These are phyloP conservation scores for Nigrospora osmanthi DNA, from an alignment of 2,329 filamentous ascomycete species.

Conservation along the genomic window DNA sequence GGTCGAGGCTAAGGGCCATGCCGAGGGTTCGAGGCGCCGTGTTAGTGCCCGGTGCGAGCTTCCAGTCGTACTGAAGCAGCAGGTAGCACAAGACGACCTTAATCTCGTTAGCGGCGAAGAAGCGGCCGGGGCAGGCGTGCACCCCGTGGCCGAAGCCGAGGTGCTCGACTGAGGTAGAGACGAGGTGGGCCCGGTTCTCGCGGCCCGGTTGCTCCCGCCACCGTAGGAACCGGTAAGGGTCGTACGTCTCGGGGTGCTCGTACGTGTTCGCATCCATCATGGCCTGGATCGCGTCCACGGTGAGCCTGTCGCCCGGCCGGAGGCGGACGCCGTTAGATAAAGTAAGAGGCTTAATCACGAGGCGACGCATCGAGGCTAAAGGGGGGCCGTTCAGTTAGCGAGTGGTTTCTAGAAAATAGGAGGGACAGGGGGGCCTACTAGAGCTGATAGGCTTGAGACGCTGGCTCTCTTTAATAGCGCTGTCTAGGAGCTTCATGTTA, in stretches of 20 bases:
- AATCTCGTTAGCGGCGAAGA: conserved; percentile 37
- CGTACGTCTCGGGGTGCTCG: conserved; percentile 24
- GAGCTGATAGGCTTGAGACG: conserved; percentile 9
- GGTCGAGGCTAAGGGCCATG: background rate
- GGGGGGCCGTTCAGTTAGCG: conserved; percentile 31
- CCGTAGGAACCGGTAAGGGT: conserved; percentile 29
- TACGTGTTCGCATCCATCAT: conserved; percentile 27
- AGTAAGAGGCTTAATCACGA: conserved; percentile 39
- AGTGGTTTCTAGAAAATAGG: conserved; percentile 3
- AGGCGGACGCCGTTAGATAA: conserved; percentile 46
- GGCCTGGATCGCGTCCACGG: conserved; percentile 29
- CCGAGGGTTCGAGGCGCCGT: background rate
- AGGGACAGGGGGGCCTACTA: too few relatives aligned
- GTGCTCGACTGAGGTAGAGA: conserved; percentile 24
- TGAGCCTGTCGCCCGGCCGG: conserved; percentile 30
- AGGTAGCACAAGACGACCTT: conserved; percentile 34
- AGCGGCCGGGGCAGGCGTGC: conserved; percentile 32
- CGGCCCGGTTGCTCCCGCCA: conserved; percentile 10
- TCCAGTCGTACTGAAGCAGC: conserved; percentile 31
- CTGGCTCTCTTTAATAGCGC: conserved; percentile 28
- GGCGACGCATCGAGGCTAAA: conserved; percentile 22
- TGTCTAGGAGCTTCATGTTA: conserved; percentile 28
- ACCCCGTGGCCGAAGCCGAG: conserved; percentile 28
- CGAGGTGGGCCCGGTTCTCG: conserved; percentile 15
- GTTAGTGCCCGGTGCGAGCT: conserved; percentile 15